These are phyloP conservation scores for Pseudoperonospora humuli DNA, from an alignment of 352 stramenopile genomes.

Conservation along the genomic window DNA sequence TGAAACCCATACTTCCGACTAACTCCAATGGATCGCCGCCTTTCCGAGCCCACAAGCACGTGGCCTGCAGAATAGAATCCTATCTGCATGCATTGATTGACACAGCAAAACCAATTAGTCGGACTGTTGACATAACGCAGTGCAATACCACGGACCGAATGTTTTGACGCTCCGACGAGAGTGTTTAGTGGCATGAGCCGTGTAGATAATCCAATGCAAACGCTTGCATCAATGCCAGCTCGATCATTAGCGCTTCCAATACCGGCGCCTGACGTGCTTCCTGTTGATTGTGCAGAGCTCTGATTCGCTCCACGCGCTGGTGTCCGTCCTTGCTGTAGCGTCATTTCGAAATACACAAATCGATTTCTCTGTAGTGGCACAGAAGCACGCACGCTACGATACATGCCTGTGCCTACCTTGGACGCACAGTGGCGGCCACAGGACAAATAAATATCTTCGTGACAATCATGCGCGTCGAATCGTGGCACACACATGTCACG, in stretches of 20 bases:
- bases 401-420: constrained; percentile 66
- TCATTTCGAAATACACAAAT: constrained; percentile 87
- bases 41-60: constrained; percentile 56
- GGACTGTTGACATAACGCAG: not conserved
- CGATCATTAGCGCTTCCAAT: constrained; percentile 7
- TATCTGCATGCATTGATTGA: constrained; percentile 33
- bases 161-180: constrained; percentile 64
- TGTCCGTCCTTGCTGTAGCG: constrained; percentile 40
- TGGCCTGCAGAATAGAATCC: constrained; percentile 78
- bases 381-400: constrained; percentile 64
- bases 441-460: constrained; percentile 82
- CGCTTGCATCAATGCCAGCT: constrained; percentile 44
- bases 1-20: constrained; percentile 46
- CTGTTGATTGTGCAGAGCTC: constrained; percentile 6
- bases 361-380: constrained; percentile 54
- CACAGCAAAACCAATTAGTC: constrained; percentile 2
- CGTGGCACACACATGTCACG: constrained; percentile 45
- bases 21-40: constrained; percentile 49
- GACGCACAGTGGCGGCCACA: constrained; percentile 76
- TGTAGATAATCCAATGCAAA: constrained; percentile 75
- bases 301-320: constrained; percentile 17
- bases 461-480: constrained; percentile 75
- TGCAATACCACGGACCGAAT: constrained; percentile 48
- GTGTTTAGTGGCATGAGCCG: constrained; percentile 70
- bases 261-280: not conserved